Conservation (phyloP, 2,329 filamentous ascomycete genomes). For the Neofusicoccum kwambonambiense region DNA sequence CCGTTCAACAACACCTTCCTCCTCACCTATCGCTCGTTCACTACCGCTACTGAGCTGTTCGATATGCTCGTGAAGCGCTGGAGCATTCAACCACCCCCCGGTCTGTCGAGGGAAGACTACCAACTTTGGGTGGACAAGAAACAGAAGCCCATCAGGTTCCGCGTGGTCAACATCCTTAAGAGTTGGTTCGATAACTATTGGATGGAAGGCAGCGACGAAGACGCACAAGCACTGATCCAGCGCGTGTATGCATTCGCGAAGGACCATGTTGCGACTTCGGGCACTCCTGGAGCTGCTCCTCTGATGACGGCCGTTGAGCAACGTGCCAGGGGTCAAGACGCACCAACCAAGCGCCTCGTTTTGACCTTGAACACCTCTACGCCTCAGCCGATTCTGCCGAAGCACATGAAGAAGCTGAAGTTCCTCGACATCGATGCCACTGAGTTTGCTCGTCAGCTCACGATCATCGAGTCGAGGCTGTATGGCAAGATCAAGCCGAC, state of each 20-base stretch:
- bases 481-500: conserved; percentile 96
- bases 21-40: conserved; percentile 94
- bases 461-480: conserved; percentile 90
- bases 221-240: conserved; percentile 79
- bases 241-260: conserved; percentile 88
- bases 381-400: conserved; percentile 86
- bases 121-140: conserved; percentile 90
- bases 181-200: conserved; percentile 98
- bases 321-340: conserved; percentile 82
- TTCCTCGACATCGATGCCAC: conserved; percentile 95
- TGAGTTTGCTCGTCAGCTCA: conserved; percentile 96
- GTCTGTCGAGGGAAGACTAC: conserved; percentile 71
- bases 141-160: conserved; percentile 92
- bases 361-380: conserved; percentile 80
- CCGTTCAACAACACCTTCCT: conserved; percentile 98
- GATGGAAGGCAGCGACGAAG: conserved; percentile 91
- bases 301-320: conserved; percentile 87
- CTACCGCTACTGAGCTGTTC: conserved; percentile 83
- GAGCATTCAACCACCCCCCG: conserved; percentile 85
- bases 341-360: conserved; percentile 79
- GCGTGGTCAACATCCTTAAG: conserved; percentile 96
- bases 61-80: conserved; percentile 90
- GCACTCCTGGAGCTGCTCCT: conserved; percentile 82
- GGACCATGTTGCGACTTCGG: conserved; percentile 88
- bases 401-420: conserved; percentile 99